Conservation (phyloP, 148 eudicot genomes). For the Vaccinium corymbosum region DNA sequence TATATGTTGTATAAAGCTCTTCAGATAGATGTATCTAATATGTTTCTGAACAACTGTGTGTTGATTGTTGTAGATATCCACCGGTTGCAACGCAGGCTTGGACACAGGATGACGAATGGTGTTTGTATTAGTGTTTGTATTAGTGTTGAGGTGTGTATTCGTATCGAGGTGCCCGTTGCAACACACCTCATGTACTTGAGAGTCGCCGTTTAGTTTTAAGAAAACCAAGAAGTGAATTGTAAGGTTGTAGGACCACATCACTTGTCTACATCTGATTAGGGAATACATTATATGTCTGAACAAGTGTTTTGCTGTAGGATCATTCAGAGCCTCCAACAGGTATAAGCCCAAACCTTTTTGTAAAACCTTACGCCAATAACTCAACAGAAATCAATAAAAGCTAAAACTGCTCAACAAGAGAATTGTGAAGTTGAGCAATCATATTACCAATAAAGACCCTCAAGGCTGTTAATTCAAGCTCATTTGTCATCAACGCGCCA, state of each 20-base stretch:
- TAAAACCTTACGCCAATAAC: background rate
- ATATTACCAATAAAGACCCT: background rate
- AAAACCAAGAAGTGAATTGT: constrained; percentile 67
- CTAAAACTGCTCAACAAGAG: background rate
- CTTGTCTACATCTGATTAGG: constrained; percentile 95
- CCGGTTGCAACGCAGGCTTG: too few species aligned
- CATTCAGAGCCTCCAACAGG: constrained; percentile 88
- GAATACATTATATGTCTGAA: constrained; percentile 96
- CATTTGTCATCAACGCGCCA: background rate
- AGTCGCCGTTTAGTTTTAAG: too few species aligned
- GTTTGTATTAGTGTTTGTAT: too few species aligned
- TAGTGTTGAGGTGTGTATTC: too few species aligned
- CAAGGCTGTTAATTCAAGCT: constrained; percentile 1
- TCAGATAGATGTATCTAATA: too few species aligned
- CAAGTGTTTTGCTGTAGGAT: constrained; percentile 92
- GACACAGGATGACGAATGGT: too few species aligned
- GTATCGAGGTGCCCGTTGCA: too few species aligned
- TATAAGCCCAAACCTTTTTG: constrained; percentile 93
- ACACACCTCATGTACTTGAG: too few species aligned
- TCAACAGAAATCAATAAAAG: background rate
- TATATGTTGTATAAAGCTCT: too few species aligned
- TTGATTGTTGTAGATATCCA: too few species aligned
- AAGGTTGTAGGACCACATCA: constrained; percentile 97
- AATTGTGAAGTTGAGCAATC: background rate
- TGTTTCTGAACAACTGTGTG: too few species aligned